Base-by-base conservation (phyloP, 2,329 filamentous ascomycete genomes). In the Coniella lustricola region DNA sequence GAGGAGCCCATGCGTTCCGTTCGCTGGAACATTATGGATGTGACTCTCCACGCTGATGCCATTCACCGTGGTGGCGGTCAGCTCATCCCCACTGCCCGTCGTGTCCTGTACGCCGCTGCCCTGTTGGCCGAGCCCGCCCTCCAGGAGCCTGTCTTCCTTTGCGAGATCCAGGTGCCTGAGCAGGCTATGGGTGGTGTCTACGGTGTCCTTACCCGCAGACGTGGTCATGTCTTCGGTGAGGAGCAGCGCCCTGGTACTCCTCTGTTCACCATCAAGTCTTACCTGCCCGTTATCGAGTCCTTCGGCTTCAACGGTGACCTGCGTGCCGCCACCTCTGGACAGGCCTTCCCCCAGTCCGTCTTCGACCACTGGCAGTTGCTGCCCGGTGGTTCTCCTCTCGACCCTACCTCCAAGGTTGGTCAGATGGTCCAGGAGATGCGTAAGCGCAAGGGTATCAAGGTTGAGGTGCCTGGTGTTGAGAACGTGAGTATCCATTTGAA, bases 391-490 rank as follows among this genome's bases (percentile, higher is more conserved):
- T 93, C 87, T 62, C 84, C 88, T 61, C 81, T 96, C 66, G 91
- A 98, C 74, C 59, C 73, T 68, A 85, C 82, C 65, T 82, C 81
- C 66, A 88, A 90, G 81, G 80, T 85, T 64, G 93, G 90, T 69
- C 72, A 81, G 68, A 78, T 96, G 63, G 89, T 97, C 63, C 75
- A 78, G 68, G 81, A 85, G 52, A 95, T 94, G 85, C 90, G 93
- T 70, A 96, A 96, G 85, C 88, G 91, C 76, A 98, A 98, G 89
- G 93, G 91, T 89, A 79, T 98, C 81, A 98, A 98, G 89, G 76
- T 85, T 67, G 82, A 89, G 65, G 87, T 96, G 69, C 91, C 93
- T 64, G 87, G 85, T 70, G 84, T 90, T 77, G 88, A 89, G 69
- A 95, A 96, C 82, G 89, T 93, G 82, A 89, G 88, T 87, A 57